A percentile compares a stretch with the other conserved stretches of the same genome.
phyloP scores from a whole-genome alignment of 2,329 filamentous ascomycete species.

The Aspergillus flavus region DNA sequence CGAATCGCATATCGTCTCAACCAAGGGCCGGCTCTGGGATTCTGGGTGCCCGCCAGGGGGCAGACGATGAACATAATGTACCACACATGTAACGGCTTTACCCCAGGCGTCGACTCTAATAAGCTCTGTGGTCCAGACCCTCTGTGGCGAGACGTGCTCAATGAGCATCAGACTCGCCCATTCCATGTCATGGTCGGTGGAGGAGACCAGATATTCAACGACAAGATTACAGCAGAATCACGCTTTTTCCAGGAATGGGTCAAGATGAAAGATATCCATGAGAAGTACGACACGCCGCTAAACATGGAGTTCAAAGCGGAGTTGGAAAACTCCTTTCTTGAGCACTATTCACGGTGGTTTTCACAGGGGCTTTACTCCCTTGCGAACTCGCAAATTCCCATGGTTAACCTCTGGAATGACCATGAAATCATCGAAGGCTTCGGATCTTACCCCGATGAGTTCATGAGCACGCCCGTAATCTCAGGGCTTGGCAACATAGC shows the following conservation, averaged over 20 bases:
- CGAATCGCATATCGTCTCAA: slow-evolving; percentile 97
- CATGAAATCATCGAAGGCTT: slow-evolving; percentile 92
- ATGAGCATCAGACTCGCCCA: slow-evolving; percentile 83
- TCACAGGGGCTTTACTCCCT: slow-evolving; percentile 93
- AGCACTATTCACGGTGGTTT: slow-evolving; percentile 92
- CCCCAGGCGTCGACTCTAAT: slow-evolving; percentile 73
- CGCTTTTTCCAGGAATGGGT: slow-evolving; percentile 82
- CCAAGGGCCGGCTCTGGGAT: slow-evolving; percentile 80
- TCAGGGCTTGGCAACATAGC: slow-evolving; percentile 85
- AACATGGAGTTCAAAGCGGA: slow-evolving; percentile 82
- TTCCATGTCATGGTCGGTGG: slow-evolving; percentile 99
- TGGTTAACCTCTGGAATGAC: slow-evolving; percentile 98
- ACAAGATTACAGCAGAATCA: slow-evolving; percentile 75
- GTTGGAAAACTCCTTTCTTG: slow-evolving; percentile 83
- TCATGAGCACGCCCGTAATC: slow-evolving; percentile 90
- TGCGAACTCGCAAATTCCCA: slow-evolving; percentile 90
- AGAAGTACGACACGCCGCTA: slow-evolving; percentile 80
- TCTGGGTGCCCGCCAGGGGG: slow-evolving; percentile 87
- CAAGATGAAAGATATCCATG: slow-evolving; percentile 72
- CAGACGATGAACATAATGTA: slow-evolving; percentile 99
- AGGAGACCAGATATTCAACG: slow-evolving; percentile 96
- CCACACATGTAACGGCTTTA: slow-evolving; percentile 96
- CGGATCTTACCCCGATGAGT: slow-evolving; percentile 87
- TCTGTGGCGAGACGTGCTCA: slow-evolving; percentile 93
- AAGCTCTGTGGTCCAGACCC: slow-evolving; percentile 90